Evolutionary conservation across 208 protist species (phyloP).

Genomic region (Wallacemonas sp.): DNA sequence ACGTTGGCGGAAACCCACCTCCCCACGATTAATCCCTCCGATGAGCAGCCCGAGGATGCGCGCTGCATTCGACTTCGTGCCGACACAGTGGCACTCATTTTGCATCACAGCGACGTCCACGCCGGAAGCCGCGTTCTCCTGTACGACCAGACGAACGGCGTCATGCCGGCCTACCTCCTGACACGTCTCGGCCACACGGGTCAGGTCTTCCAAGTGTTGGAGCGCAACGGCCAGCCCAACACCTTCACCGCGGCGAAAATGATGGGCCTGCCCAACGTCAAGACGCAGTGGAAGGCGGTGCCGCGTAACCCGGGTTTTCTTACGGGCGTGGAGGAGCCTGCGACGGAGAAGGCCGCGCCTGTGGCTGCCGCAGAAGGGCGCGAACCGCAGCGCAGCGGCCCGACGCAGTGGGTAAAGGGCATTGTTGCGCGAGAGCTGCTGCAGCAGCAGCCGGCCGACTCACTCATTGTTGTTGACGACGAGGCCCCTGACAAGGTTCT

Average conservation of each 20-base stretch:
- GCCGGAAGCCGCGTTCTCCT: constrained; percentile 69
- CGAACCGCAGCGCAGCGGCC: constrained; percentile 9
- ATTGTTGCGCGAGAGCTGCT: constrained; percentile 59
- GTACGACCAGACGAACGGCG: constrained; percentile 84
- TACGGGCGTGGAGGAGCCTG: constrained; percentile 24
- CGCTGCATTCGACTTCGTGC: constrained; percentile 66
- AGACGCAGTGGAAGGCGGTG: constrained; percentile 84
- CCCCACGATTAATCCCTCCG: constrained; percentile 78
- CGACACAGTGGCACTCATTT: constrained; percentile 83
- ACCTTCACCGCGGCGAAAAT: constrained; percentile 50
- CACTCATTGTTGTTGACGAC: constrained; percentile 74
- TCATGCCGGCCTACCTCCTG: constrained; percentile 68
- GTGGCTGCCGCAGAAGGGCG: background rate
- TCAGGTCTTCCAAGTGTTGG: constrained; percentile 77
- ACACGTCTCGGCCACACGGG: constrained; percentile 68
- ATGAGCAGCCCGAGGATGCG: constrained; percentile 59
- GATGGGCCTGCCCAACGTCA: constrained; percentile 52
- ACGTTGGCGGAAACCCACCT: constrained; percentile 75
- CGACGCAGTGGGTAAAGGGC: constrained; percentile 78
- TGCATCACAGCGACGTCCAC: constrained; percentile 85
- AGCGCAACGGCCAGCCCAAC: constrained; percentile 77
- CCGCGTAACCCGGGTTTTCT: constrained; percentile 76
- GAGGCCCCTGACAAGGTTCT: constrained; percentile 34
- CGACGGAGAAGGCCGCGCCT: constrained; percentile 25
- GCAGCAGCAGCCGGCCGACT: constrained; percentile 54